These are phyloP conservation scores for Brachypodium distachyon DNA, from an alignment of 202 grass and related monocot genomes.

Conservation along the genomic window DNA sequence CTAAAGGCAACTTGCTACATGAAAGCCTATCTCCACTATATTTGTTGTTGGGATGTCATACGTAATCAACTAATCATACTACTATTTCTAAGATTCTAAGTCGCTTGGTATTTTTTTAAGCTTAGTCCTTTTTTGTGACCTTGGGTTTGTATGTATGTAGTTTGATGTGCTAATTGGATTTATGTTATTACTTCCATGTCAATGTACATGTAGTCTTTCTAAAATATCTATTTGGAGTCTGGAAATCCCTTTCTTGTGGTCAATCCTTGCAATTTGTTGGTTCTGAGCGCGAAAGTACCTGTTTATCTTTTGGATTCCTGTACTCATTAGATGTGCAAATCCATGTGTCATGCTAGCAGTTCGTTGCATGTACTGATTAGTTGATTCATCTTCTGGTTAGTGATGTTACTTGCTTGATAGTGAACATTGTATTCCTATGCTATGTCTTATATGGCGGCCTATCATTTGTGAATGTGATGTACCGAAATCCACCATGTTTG, in stretches of 20 bases:
- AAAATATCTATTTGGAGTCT: neutral
- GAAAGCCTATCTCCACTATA: neutral
- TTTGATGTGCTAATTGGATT: too few relatives aligned
- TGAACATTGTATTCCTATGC: neutral
- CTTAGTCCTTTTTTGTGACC: neutral
- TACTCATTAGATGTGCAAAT: neutral
- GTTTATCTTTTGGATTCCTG: neutral
- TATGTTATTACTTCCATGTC: too few relatives aligned
- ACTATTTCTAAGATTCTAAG: too few relatives aligned
- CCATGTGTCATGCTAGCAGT: neutral
- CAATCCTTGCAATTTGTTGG: neutral
- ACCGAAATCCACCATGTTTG: neutral
- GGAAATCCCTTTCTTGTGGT: neutral
- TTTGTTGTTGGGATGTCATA: neutral
- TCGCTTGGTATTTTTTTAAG: neutral
- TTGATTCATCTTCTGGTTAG: neutral
- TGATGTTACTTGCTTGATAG: neutral
- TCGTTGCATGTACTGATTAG: neutral
- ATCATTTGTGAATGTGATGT: neutral
- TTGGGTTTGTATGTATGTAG: neutral
- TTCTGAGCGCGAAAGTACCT: too few relatives aligned
- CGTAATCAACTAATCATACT: too few relatives aligned
- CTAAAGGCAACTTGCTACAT: neutral
- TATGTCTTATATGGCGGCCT: neutral
- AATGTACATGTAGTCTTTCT: too few relatives aligned